phyloP scores from a whole-genome alignment of 1,139 yeast species.

The Pichia sp. region DNA sequence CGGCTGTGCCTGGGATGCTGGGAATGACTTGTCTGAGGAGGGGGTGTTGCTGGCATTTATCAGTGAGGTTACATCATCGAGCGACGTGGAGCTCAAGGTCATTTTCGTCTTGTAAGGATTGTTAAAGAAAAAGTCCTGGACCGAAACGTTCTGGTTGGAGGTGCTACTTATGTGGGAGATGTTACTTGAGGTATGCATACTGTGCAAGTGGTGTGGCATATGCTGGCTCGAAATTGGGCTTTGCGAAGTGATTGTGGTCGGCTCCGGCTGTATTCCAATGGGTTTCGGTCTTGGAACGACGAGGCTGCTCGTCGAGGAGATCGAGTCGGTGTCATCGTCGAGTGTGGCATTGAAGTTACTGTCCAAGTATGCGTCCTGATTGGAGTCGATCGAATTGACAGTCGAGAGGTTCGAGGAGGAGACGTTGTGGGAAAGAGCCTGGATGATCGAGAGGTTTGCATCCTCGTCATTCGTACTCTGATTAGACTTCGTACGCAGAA shows the following conservation, averaged over 20 bases:
- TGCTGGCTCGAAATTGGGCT: neutral
- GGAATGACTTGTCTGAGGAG: neutral
- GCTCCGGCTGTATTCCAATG: neutral
- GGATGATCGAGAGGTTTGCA: conserved; percentile 25
- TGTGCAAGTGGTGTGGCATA: neutral
- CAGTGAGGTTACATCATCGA: conserved; percentile 16
- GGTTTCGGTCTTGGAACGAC: conserved; percentile 5
- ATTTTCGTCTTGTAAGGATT: conserved; percentile 26
- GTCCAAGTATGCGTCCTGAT: neutral
- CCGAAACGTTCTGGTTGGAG: conserved; percentile 24
- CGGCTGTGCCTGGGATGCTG: neutral
- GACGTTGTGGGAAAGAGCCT: conserved; percentile 21
- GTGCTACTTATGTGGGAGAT: neutral
- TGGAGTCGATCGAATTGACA: conserved; percentile 14
- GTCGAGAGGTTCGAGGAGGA: conserved; percentile 15
- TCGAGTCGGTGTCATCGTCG: conserved; percentile 10
- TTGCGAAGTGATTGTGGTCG: neutral
- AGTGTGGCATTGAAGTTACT: neutral
- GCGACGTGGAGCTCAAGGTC: conserved; percentile 19
- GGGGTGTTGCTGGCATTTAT: neutral
- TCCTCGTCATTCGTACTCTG: conserved; percentile 9
- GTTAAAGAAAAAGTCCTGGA: conserved; percentile 33
- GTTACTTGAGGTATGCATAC: neutral
- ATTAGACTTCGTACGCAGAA: neutral
- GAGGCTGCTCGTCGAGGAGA: conserved; percentile 12